Base-by-base conservation (phyloP, 305 asterid genomes). In the Lippia alba region DNA sequence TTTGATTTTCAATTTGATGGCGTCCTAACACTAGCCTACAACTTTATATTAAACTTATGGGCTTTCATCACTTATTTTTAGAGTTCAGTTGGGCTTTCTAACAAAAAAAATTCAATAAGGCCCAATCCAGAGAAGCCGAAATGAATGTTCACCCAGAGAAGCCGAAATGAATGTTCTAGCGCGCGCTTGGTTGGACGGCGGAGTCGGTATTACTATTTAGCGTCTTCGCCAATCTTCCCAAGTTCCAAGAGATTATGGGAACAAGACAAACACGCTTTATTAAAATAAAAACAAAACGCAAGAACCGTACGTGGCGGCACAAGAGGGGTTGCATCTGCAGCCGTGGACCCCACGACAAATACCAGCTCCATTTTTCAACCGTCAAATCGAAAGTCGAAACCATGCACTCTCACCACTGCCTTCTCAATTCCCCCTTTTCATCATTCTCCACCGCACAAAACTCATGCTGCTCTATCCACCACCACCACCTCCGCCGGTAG, bases 381-480 rank as follows among this genome's bases (percentile, higher is more conserved):
- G 75, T 59, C 67, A n/a, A 56, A 76, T 24, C 30, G 30, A 24
- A 24, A 24, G 30, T 61, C 8, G 62, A 70, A 66, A 68, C 73
- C 82, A 61, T 57, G 53, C 73, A 46, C 51, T 77, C 36, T 51
- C 56, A 4, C 9, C 9, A 4, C 40, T 60, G 69, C 68, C 75
- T 64, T 76, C 74, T 76, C 78, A 4, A 36, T 74, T 63, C 74
- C 76, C 15, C 69, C 58, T 64, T 50, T 32, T 44, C 77, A 10
- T 33, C 41, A 56, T 44, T 71, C 76, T 62, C 83, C 73, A 66
- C 82, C 71, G 77, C 82, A 72, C 2, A 54, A 49, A 74, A 56
- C 60, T 48, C 53, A 24, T 36, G 41, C 41, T 36, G 30, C 30
- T 1, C 30, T 24, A 24, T 24, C 30, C 41, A 56, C 40, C 19